Base-by-base conservation (phyloP, 2,329 filamentous ascomycete species). In the Hypoxylon sp. region DNA sequence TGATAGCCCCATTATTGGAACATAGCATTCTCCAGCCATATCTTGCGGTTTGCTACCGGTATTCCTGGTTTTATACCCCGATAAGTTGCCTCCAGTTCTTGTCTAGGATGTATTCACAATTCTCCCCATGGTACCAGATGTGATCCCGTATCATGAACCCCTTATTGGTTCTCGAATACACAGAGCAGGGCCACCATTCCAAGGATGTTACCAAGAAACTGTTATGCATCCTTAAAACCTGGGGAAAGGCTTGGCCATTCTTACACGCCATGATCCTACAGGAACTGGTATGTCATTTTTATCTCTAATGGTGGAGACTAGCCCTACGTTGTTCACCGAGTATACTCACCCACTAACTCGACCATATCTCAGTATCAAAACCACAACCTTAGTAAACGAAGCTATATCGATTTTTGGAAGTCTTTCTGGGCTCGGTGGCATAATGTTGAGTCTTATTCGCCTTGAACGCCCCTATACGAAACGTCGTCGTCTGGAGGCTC, bases 41-140 rank as follows among this genome's bases (percentile, higher is more conserved):
- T 18, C 18, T 45, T n/a, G 38, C 28, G 18, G 65, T 68, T 68
- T 68, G 65, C 65, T 68, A 63, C 54, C 54, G 20, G 20, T 50
- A 30, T 55, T 45, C 32, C 32, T 44, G 52, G 9, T 26, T 24
- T 30, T 9, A 14, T 14, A 24, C 32, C 42, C 32, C 40, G 32
- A 42, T 24, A 18, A 32, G 18, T 28, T 32, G 52, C 48, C 26
- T 36, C 40, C 32, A 40, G 33, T 33, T 32, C 36, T 30, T 20
- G 24, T 33, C 42, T 33, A 5, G 11, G 51, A 20, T 42, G 18
- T 9, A 45, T 50, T 22, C 33, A 16, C 11, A 11, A 45, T 32
- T 4, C 42, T 26, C 38, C 22, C 32, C 6, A 38, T 14, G 32
- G 38, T 51, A 54, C 22, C 53, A 54, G 45, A 58, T 54, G 22